Base-by-base conservation (phyloP, 2,329 filamentous ascomycete species). In the Paecilomyces dactylethromorphus region DNA sequence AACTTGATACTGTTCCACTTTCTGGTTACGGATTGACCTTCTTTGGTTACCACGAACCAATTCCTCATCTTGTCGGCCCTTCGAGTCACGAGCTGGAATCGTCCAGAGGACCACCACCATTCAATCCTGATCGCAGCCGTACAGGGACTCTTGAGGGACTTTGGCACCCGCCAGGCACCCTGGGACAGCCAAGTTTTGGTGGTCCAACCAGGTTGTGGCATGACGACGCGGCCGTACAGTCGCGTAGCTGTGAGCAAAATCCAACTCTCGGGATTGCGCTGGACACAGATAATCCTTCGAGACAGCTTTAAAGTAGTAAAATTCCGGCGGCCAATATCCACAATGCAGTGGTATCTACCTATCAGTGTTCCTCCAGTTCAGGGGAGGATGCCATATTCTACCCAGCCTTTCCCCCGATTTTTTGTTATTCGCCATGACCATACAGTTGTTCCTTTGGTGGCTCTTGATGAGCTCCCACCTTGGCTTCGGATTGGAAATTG, bases 401-500 rank as follows among this genome's bases (percentile, higher is more conserved):
- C 35, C 11, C 68, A 64, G 5, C 67, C 69, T 22, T 65, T 64
- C 21, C 76, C 76, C 3, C 62, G 67, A 13, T 78, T 74, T 64
- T 79, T 73, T 58, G 63, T 79, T 50, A 64, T 71, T 35, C 71
- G 78, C 2, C 68, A 70, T 1, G 72, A 73, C 39, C 68, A 71
- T 6, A 59, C 62, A 6, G 59, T 71, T 13, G 69, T 74, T 11
- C 77, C 78, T 7, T 65, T 80, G 26, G 71, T 80, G 22, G 69
- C 78, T 0, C 56, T 76, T 7, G 78, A 79, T 57, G 77, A 80
- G 64, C 64, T 80, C 3, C 77, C 77, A 2, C 52, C 60, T 1
- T 74, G 72, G 69, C 53, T 75, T 8, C 64, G 68, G 15, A 31
- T 76, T n/a, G 66, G 67, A 22, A 59, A 65, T 55, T 65, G 63